Percentiles rank a stretch among this genome's conserved stretches.
Conservation (phyloP, 192 early-diverging fungal genomes). For the Pilobolus umbonatus region DNA sequence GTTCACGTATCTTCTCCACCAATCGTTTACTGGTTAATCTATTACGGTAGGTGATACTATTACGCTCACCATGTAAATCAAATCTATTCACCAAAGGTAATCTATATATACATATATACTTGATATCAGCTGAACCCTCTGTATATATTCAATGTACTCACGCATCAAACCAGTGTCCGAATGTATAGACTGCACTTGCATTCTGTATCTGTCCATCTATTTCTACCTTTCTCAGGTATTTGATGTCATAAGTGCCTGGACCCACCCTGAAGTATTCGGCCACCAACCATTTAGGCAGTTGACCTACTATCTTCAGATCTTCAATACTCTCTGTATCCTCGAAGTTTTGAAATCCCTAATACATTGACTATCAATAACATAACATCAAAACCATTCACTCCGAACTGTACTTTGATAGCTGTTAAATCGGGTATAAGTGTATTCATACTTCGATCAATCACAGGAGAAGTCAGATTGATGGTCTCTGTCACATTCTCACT, state of each 20-base stretch:
- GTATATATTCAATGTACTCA: constrained; percentile 27
- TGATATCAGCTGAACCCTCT: neutral
- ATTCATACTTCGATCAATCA: too few species aligned
- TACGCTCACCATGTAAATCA: constrained; percentile 52
- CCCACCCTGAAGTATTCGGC: constrained; percentile 64
- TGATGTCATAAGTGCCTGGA: constrained; percentile 63
- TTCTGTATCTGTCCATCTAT: constrained; percentile 56
- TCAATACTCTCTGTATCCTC: constrained; percentile 38
- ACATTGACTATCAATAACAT: neutral
- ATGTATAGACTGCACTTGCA: constrained; percentile 60
- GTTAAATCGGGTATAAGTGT: too few species aligned
- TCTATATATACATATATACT: constrained; percentile 16
- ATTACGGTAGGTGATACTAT: constrained; percentile 54
- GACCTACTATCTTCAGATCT: constrained; percentile 48
- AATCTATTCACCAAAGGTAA: constrained; percentile 68
- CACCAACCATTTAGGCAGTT: constrained; percentile 60
- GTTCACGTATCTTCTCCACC: constrained; percentile 58
- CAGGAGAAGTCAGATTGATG: too few species aligned
- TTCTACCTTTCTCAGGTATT: constrained; percentile 54
- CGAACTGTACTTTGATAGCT: constrained; percentile 1
- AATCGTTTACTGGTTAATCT: constrained; percentile 59
- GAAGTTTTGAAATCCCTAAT: constrained; percentile 53
- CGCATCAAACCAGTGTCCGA: constrained; percentile 71
- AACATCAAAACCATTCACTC: neutral
- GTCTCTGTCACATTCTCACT: too few species aligned